Base-by-base conservation (phyloP, 805 yeast species). In the Wickerhamomyces ciferrii region DNA sequence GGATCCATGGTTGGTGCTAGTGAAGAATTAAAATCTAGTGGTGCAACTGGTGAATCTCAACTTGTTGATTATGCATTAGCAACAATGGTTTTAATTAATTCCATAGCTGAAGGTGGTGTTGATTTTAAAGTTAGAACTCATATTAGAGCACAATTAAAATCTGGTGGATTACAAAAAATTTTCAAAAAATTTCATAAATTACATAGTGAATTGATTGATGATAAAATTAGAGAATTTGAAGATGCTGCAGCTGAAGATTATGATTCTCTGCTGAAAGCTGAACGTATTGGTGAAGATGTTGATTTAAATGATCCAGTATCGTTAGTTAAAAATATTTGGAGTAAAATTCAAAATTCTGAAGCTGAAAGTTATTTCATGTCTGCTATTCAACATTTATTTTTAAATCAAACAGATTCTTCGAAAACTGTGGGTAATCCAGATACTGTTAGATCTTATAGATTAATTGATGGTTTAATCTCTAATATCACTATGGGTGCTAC, bases 1-100 rank as follows among this genome's bases (percentile, higher is more conserved):
- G 96, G 97, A 11, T 87, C 97, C 1, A 65, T 84, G 56, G 98
- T 92, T 9, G 97, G 97, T 2, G 96, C 97, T 0, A 83, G 88
- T 48, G 94, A 84, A 10, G 97, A 92, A 53, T 75, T 81, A 45
- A 82, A 80, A 48, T 56, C 61, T 5, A 67, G 66, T 23, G 73
- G 74, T 14, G 70, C 75, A 29, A 73, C 74, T 43, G 75, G 80
- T 23, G 92, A 87, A 58, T 74, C 74, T 45, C 78, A 81, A 46
- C 67, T 88, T 23, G 67, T 76, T 49, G 96, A 90, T 47, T 91
- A 87, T 62, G 75, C 85, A 15, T 66, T 84, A 43, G 72, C 87
- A 3, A 81, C 95, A 0, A 69, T 89, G 70, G 75, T 87, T 36
- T 71, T 92, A 38, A 69, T 89, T 31, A 81, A 83, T 54, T 80